phyloP scores from a whole-genome alignment of 2,329 filamentous ascomycete species.

The Karstenula rhodostoma region DNA sequence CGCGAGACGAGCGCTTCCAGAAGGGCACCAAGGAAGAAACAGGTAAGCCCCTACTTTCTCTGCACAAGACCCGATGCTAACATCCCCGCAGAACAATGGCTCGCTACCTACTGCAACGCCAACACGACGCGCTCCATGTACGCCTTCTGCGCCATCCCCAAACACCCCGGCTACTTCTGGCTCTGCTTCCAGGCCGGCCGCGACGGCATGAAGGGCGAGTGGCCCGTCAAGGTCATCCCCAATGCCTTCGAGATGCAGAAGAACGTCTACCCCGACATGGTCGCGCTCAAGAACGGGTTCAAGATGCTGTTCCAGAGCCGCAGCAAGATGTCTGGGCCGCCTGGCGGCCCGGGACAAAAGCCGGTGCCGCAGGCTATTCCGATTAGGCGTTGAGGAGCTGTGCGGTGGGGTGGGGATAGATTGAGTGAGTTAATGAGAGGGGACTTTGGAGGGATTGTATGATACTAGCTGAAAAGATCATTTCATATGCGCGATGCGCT shows the following conservation, averaged over 20 bases:
- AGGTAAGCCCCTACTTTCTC: slow-evolving; percentile 71
- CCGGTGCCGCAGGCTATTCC: slow-evolving; percentile 3
- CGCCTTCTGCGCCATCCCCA: slow-evolving; percentile 92
- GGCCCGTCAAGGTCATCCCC: slow-evolving; percentile 90
- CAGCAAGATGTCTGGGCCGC: neutral
- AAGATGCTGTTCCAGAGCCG: slow-evolving; percentile 73
- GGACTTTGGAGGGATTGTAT: neutral
- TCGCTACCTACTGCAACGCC: slow-evolving; percentile 93
- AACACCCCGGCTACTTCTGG: slow-evolving; percentile 92
- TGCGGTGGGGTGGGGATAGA: neutral
- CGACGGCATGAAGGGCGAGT: slow-evolving; percentile 74
- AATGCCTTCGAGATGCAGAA: slow-evolving; percentile 92
- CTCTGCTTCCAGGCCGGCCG: slow-evolving; percentile 95
- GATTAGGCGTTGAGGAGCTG: slow-evolving; percentile 1
- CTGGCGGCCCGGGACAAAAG: neutral
- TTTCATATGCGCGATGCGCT: neutral
- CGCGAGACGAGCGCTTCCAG: slow-evolving; percentile 93
- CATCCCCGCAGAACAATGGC: slow-evolving; percentile 78
- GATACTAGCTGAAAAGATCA: neutral
- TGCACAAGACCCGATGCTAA: no score
- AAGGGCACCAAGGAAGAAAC: slow-evolving; percentile 79
- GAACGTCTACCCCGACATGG: slow-evolving; percentile 92
- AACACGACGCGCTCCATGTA: slow-evolving; percentile 95
- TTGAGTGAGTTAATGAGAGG: neutral
- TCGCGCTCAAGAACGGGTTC: slow-evolving; percentile 94